Evolutionary conservation across 2,329 filamentous ascomycete species (phyloP).

Genomic region (Macrophomina tecta): DNA sequence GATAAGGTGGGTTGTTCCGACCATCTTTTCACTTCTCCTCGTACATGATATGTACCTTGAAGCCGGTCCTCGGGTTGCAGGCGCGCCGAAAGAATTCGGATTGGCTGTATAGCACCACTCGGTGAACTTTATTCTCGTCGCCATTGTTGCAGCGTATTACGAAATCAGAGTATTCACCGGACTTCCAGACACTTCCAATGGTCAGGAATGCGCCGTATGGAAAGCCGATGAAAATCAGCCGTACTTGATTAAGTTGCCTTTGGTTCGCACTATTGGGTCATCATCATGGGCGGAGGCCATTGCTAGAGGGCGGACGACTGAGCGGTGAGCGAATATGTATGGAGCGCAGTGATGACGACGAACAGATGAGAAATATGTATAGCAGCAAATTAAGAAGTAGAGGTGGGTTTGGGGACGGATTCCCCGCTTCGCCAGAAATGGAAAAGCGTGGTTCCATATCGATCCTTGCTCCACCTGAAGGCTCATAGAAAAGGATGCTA

Average conservation of each 20-base stretch:
- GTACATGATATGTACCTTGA: slow-evolving; percentile 23
- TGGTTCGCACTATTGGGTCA: slow-evolving; percentile 15
- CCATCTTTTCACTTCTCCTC: neutral
- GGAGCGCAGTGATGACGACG: too few relatives aligned
- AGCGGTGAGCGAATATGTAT: too few relatives aligned
- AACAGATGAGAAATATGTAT: too few relatives aligned
- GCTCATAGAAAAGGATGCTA: too few relatives aligned
- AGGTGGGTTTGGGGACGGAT: too few relatives aligned
- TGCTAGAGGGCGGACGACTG: slow-evolving; percentile 11
- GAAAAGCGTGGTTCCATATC: too few relatives aligned
- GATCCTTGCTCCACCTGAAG: too few relatives aligned
- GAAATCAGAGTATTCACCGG: slow-evolving; percentile 23
- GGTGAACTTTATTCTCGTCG: slow-evolving; percentile 20
- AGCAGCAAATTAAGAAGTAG: too few relatives aligned
- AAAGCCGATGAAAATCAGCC: neutral
- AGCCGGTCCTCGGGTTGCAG: slow-evolving; percentile 12
- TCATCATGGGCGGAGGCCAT: slow-evolving; percentile 17
- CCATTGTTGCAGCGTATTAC: slow-evolving; percentile 24
- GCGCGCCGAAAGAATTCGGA: slow-evolving; percentile 22
- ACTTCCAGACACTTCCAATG: slow-evolving; percentile 11
- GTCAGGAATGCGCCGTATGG: neutral
- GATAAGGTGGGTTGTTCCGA: slow-evolving; percentile 12
- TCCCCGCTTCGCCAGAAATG: too few relatives aligned
- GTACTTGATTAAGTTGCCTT: slow-evolving; percentile 20
- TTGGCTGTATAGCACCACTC: slow-evolving; percentile 16